Evolutionary conservation across 2,329 filamentous ascomycete species (phyloP).

Genomic region (Dothideomycetes sp.): DNA sequence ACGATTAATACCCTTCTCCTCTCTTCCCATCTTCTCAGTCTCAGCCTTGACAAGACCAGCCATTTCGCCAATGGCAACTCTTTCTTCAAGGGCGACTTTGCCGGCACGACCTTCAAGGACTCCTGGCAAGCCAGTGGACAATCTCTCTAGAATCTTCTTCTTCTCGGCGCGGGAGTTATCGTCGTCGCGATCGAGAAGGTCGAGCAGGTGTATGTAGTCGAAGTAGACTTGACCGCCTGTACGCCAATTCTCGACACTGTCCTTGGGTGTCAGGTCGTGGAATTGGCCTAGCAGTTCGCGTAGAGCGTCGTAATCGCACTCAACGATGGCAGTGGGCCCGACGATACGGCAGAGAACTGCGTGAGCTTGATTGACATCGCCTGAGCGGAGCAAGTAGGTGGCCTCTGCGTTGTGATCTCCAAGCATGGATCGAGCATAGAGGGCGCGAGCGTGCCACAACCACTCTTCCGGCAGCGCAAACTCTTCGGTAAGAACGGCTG

Average conservation of each 20-base stretch:
- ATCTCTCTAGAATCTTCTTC: conserved; percentile 18
- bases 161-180: conserved; percentile 18
- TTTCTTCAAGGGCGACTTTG: conserved; percentile 14
- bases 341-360: conserved; percentile 71
- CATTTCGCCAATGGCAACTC: conserved; percentile 17
- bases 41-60: conserved; percentile 14
- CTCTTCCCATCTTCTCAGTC: conserved; percentile 11
- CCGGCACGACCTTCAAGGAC: conserved; percentile 10
- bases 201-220: conserved; percentile 47
- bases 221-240: conserved; percentile 72
- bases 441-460: conserved; percentile 81
- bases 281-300: conserved; percentile 65
- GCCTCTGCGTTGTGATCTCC: conserved; percentile 64
- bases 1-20: conserved; percentile 12
- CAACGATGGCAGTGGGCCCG: conserved; percentile 72
- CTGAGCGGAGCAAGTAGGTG: conserved; percentile 68
- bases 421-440: conserved; percentile 66
- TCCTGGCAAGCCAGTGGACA: conserved; percentile 11
- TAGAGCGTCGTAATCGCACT: conserved; percentile 65
- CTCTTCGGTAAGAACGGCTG: conserved; percentile 24
- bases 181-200: conserved; percentile 23
- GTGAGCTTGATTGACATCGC: conserved; percentile 72
- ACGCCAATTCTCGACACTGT: conserved; percentile 61
- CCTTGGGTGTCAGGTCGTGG: conserved; percentile 24
- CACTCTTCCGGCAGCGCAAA: conserved; percentile 58